Evolutionary conservation across 2,329 filamentous ascomycete species (phyloP), one percentile per base, ranked within the genome.

Genomic region (Rutstroemia sydowiana): DNA sequence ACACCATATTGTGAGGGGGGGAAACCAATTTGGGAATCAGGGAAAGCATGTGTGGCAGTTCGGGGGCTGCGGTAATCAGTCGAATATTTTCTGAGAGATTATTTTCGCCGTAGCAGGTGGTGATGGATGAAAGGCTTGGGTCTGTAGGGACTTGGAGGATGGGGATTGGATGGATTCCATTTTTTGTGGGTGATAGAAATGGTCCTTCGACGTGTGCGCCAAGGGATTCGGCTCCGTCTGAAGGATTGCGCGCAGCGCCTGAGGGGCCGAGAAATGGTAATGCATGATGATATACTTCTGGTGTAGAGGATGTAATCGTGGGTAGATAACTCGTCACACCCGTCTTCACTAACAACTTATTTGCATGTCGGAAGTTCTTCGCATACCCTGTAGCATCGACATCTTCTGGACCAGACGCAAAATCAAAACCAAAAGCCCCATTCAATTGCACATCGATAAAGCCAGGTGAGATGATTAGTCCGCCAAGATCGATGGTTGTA

Each of bases 381-480:
- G 79, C 78, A 63, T 95, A 95, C 47, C 78, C 75, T 28, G 75
- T 70, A 69, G 78, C 81, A 61, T 85, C 80, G 11, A 82, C 68
- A 62, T 85, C 80, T 14, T 83, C 68, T n/a, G 87, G 81, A 9
- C 89, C 75, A 1, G 82, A 81, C 3, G 88, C 93, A 68, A 95
- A 95, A 72, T 95, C 92, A 74, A 95, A 95, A 52, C 90, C 90
- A 63, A 90, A 92, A 9, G 87, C 90, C 44, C 91, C 91, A 64
- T 96, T 96, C 60, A 96, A 82, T 69, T 96, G 91, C 48, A 86
- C 85, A 59, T 96, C 91, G 61, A 96, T 93, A 65, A 96, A 77
- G 23, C 91, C 91, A 0, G 91, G 89, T 0, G 87, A 82, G 18
- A 96, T 68, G 59, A 95, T 92, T 61, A 88, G 88, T 53, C 89